Evolutionary conservation across 768 basidiomycete species (phyloP).

Genomic region (Lactarius sanguifluus): DNA sequence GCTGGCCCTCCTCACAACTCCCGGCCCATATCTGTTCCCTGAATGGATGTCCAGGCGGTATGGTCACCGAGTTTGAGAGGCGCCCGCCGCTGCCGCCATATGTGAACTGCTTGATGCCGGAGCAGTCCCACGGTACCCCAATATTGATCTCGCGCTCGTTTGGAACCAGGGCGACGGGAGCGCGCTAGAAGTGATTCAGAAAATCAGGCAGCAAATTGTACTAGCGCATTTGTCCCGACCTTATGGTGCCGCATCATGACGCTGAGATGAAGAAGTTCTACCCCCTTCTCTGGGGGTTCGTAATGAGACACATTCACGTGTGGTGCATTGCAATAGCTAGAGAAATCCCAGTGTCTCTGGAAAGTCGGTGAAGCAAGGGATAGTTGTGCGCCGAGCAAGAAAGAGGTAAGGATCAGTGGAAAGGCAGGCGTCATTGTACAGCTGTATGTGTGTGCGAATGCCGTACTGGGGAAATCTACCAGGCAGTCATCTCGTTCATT

Average conservation of each 20-base stretch:
- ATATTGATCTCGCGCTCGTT: conserved; percentile 43
- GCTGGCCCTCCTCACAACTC: conserved; percentile 47
- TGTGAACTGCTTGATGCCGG: conserved; percentile 39
- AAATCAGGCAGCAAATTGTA: not conserved
- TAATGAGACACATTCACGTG: conserved; percentile 43
- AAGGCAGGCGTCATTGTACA: conserved; percentile 3
- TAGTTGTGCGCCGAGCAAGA: conserved; percentile 2
- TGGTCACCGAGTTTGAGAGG: conserved; percentile 41
- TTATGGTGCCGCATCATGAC: conserved; percentile 1
- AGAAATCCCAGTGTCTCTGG: conserved; percentile 44
- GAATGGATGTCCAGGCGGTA: conserved; percentile 45
- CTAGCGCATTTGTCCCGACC: not conserved
- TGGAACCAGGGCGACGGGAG: conserved; percentile 38
- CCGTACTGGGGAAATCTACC: not conserved
- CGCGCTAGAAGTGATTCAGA: not conserved
- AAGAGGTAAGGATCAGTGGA: not conserved
- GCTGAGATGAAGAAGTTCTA: not conserved
- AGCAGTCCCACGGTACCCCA: conserved; percentile 40
- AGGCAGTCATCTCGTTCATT: not conserved
- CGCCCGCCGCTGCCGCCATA: conserved; percentile 38
- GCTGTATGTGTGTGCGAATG: not conserved
- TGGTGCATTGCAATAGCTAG: conserved; percentile 53
- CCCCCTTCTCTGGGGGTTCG: conserved; percentile 36
- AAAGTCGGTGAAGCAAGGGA: conserved; percentile 25
- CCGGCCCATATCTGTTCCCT: conserved; percentile 46